Conservation (phyloP, 257 asterid species). For the Salvia hispanica region DNA sequence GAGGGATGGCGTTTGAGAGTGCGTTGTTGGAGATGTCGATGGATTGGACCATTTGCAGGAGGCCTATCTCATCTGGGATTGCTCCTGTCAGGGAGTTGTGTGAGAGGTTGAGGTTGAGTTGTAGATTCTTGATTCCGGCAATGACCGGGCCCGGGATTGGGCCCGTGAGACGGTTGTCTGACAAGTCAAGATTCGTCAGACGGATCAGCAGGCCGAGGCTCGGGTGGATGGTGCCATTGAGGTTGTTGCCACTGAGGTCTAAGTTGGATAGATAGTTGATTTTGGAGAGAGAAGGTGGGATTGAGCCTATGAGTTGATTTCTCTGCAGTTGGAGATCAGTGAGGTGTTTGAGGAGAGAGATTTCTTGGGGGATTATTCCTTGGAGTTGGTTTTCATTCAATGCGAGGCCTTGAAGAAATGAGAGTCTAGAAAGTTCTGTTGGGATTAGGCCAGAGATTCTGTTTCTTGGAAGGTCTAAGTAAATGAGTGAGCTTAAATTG, state of each 20-base stretch:
- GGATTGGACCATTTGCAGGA: conserved; percentile 71
- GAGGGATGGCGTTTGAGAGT: conserved; percentile 62
- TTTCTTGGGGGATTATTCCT: conserved; percentile 57
- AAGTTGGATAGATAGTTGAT: conserved; percentile 52
- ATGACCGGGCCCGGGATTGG: conserved; percentile 47
- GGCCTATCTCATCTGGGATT: conserved; percentile 64
- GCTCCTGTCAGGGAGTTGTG: conserved; percentile 55
- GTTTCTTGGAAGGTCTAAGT: conserved; percentile 51
- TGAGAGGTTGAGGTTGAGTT: conserved; percentile 67
- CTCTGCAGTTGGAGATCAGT: conserved; percentile 53
- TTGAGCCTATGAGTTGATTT: conserved; percentile 53
- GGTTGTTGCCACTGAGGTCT: conserved; percentile 67
- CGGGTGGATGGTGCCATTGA: conserved; percentile 64
- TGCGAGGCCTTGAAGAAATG: conserved; percentile 60
- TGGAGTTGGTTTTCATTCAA: conserved; percentile 50
- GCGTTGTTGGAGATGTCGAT: conserved; percentile 67
- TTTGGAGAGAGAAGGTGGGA: conserved; percentile 54
- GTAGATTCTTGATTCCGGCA: conserved; percentile 59
- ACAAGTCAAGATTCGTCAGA: conserved; percentile 55
- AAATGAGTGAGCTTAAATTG: conserved; percentile 46
- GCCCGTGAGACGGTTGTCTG: conserved; percentile 60
- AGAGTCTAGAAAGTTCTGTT: conserved; percentile 53
- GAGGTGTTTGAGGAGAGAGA: conserved; percentile 55
- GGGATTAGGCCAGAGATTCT: conserved; percentile 65
- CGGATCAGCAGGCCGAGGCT: conserved; percentile 49